These are phyloP conservation scores for Emydomyces testavorans DNA, from an alignment of 2,329 filamentous ascomycete species.

Conservation along the genomic window DNA sequence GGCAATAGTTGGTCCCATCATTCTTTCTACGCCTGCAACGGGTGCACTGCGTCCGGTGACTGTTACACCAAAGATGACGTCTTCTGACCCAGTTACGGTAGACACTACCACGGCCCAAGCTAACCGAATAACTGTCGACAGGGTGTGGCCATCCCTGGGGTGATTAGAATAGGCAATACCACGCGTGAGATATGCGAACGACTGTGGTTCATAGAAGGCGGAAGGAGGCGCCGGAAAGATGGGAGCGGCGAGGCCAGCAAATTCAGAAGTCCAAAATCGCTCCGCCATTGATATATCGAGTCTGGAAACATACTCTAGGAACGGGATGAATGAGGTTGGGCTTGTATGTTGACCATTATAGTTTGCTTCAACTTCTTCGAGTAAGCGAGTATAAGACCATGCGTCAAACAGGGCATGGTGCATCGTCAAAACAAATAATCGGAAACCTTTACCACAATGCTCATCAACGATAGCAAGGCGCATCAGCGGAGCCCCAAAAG, in stretches of 20 bases:
- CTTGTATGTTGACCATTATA: slow-evolving; percentile 10
- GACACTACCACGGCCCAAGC: slow-evolving; percentile 8
- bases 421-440: too few species aligned
- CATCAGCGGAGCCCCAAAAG: slow-evolving; percentile 14
- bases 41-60: slow-evolving; percentile 30
- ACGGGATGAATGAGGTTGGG: slow-evolving; percentile 6
- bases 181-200: too few species aligned
- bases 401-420: slow-evolving; percentile 39
- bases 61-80: slow-evolving; percentile 35
- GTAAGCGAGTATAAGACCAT: slow-evolving; percentile 20
- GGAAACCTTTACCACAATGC: too few species aligned
- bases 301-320: slow-evolving; percentile 6
- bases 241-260: not conserved
- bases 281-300: not conserved
- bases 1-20: slow-evolving; percentile 36
- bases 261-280: slow-evolving; percentile 10
- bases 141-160: slow-evolving; percentile 1
- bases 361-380: slow-evolving; percentile 8
- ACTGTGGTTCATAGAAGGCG: too few species aligned
- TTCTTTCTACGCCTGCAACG: slow-evolving; percentile 26
- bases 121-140: slow-evolving; percentile 11
- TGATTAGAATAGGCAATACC: too few species aligned
- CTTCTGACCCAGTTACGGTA: slow-evolving; percentile 20
- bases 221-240: not conserved
- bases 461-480: too few species aligned